phyloP scores from a whole-genome alignment of 371 early-diverging fungal species.

The Capillidium rhysosporum region DNA sequence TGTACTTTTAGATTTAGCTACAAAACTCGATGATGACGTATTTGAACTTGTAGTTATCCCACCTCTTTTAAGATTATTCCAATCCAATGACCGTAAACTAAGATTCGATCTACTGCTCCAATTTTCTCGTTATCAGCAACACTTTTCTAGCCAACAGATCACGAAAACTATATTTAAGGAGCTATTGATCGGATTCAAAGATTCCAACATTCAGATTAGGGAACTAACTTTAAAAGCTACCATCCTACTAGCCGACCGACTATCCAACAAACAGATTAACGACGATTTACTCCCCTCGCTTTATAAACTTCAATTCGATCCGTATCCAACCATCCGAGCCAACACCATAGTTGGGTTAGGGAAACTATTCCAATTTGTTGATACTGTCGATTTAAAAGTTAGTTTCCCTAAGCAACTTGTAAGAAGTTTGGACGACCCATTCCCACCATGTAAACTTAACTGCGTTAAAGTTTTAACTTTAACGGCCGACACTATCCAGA shows the following conservation, averaged over 20 bases:
- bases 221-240: slow-evolving; percentile 80
- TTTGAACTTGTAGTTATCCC: slow-evolving; percentile 45
- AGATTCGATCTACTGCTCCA: slow-evolving; percentile 69
- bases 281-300: slow-evolving; percentile 65
- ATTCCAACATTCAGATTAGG: slow-evolving; percentile 71
- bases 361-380: slow-evolving; percentile 56
- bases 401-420: slow-evolving; percentile 64
- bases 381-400: slow-evolving; percentile 42
- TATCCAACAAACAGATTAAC: slow-evolving; percentile 56
- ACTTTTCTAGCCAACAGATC: slow-evolving; percentile 44
- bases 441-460: slow-evolving; percentile 75
- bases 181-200: slow-evolving; percentile 73
- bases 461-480: slow-evolving; percentile 72
- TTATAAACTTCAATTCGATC: slow-evolving; percentile 71
- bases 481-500: slow-evolving; percentile 43
- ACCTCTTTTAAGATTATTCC: slow-evolving; percentile 65
- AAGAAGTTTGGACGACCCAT: slow-evolving; percentile 70
- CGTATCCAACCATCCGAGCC: slow-evolving; percentile 88
- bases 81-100: slow-evolving; percentile 71
- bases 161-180: slow-evolving; percentile 72
- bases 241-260: slow-evolving; percentile 46
- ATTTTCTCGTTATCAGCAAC: slow-evolving; percentile 42
- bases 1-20: slow-evolving; percentile 70
- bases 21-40: slow-evolving; percentile 41
- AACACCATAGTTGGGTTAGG: slow-evolving; percentile 86